Evolutionary conservation across 73 alveolate species (phyloP).

Genomic region (Blepharisma japonicum): DNA sequence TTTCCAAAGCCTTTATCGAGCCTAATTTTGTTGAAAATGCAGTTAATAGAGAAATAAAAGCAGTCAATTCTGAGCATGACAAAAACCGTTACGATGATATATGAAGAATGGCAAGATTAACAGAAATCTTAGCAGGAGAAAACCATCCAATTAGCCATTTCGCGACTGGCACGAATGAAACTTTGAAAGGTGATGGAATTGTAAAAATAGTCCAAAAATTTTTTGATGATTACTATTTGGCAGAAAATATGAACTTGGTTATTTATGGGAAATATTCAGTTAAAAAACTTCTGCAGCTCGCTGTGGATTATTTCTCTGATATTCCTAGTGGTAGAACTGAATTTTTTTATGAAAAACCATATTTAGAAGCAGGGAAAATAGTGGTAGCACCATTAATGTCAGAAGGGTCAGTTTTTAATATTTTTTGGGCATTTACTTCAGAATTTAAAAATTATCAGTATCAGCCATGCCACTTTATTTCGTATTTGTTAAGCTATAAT

Average conservation of each 20-base stretch:
- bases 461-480: conserved; percentile 3
- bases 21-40: conserved; percentile 73
- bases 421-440: not conserved
- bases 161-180: conserved; percentile 46
- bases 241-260: conserved; percentile 43
- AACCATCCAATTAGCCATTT: conserved; percentile 39
- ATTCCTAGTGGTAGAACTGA: not conserved
- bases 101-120: conserved; percentile 35
- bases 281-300: conserved; percentile 31
- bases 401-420: not conserved
- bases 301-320: conserved; percentile 16
- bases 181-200: conserved; percentile 32
- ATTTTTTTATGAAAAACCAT: not conserved
- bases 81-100: conserved; percentile 54
- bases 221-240: conserved; percentile 29
- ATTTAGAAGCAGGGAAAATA: not conserved
- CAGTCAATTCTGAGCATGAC: conserved; percentile 38
- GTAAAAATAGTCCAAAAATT: conserved; percentile 16
- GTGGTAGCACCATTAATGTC: not conserved
- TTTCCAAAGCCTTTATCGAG: conserved; percentile 66
- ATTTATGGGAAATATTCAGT: conserved; percentile 33
- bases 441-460: not conserved
- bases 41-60: conserved; percentile 70
- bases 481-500: not conserved
- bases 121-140: conserved; percentile 23